Evolutionary conservation across 768 basidiomycete genomes (phyloP), one percentile per base, ranked within the genome.

Genomic region (Dioszegia hungarica): DNA sequence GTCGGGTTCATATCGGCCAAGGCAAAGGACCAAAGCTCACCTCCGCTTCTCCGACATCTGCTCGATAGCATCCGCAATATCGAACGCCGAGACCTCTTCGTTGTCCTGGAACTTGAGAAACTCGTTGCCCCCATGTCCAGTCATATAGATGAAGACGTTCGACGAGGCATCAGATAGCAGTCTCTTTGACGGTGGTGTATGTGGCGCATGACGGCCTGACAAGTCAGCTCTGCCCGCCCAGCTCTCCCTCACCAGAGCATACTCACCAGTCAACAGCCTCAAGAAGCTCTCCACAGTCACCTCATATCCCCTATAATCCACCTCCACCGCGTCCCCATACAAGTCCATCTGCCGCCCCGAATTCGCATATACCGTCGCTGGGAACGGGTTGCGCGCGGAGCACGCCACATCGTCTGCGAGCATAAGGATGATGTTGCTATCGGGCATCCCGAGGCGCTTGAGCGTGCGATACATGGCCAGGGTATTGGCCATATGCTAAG

Each of bases 31-130:
- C n/a, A n/a, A n/a, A n/a, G n/a, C 82, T 40, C 56, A 88, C 92
- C 93, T 80, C 73, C 87, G 87, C 81, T 97, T 97, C 74, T 93
- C 88, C 80, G 87, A 92, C 94, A 99, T 99, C 77, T 97, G 93
- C 75, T 91, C 91, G 59, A 98, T 88, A 1, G 95, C 93, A 72
- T 98, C 94, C 0, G 94, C 94, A n/a, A 98, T 83, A 72, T 98
- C 95, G 56, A 88, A 90, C 0, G 94, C 91, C 57, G 88, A 90
- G 66, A 98, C 90, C 75, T 99, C 95, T 76, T 98, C 95, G 73
- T 89, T 92, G 73, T 99, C 95, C 73, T 99, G 95, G 75, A 99
- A 98, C 75, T 99, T 98, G 70, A 99, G 83, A 74, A 98, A 99
- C 75, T 95, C 95, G 67, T 94, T 88, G 0, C 95, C 95, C 12